Percentiles rank a stretch among this genome's conserved stretches.
These are phyloP conservation scores for Cucurbitaria berberidis DNA, from an alignment of 2,329 filamentous ascomycete species.

Conservation along the genomic window DNA sequence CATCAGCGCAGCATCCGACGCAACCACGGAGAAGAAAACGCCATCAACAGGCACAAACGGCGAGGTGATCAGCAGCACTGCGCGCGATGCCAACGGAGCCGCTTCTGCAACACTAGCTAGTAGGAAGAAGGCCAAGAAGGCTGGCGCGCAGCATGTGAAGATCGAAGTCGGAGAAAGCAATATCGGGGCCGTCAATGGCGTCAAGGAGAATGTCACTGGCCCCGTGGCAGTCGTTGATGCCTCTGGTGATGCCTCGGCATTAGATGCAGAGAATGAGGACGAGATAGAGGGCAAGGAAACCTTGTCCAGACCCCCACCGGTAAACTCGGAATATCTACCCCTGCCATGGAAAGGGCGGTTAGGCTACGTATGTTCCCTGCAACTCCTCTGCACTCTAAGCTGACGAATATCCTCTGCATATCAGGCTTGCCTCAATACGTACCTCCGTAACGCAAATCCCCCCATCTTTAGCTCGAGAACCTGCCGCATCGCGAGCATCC, in stretches of 20 bases:
- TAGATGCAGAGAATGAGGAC: constrained; percentile 57
- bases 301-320: constrained; percentile 70
- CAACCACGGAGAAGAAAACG: constrained; percentile 21
- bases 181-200: constrained; percentile 15
- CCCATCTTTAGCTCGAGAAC: constrained; percentile 91
- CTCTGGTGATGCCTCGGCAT: constrained; percentile 44
- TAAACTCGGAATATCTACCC: constrained; percentile 83
- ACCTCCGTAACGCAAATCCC: constrained; percentile 79
- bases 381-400: constrained; percentile 16
- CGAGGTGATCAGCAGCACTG: constrained; percentile 5
- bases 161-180: constrained; percentile 26
- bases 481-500: constrained; percentile 86
- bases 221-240: constrained; percentile 23
- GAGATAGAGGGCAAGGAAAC: constrained; percentile 66
- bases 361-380: constrained; percentile 72
- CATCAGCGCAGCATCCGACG: constrained; percentile 19
- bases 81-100: constrained; percentile 12
- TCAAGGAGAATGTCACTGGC: constrained; percentile 22
- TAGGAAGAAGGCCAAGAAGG: constrained; percentile 35
- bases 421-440: constrained; percentile 89
- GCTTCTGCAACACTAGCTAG: constrained; percentile 18
- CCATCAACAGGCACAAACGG: constrained; percentile 18
- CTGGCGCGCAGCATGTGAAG: constrained; percentile 33
- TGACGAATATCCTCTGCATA: constrained; percentile 23
- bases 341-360: constrained; percentile 89